Evolutionary conservation across 768 basidiomycete species (phyloP), one percentile per base, ranked within the genome.

Genomic region (Rhizopogon roseolus): DNA sequence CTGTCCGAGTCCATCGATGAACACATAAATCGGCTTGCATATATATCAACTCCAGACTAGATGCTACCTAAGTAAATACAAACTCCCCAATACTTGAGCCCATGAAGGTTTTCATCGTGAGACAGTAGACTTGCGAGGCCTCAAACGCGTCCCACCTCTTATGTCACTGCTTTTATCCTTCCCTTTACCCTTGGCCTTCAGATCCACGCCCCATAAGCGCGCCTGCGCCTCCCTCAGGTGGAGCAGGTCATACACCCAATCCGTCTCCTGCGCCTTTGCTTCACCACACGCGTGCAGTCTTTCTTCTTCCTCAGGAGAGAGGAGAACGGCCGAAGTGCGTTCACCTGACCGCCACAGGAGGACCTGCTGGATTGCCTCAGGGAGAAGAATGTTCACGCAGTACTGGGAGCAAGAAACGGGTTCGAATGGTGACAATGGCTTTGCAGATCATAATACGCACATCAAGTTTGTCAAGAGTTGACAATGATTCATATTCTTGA

Each of bases 231-330:
- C 68, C 42, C 71, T 71, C 58, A 79, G 62, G 41, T 67, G 70
- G 50, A 75, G 71, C 38, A 87, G 68, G 60, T 87, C 84, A 45
- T 77, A 76, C 9, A 90, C 86, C 86, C 87, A 91, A 58, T 88
- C 84, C 5, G 75, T 77, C 63, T 84, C 79, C 22, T 69, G 65
- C 19, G 80, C 67, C 50, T 83, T 71, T 56, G 66, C 70, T 50
- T 70, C 57, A 27, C 81, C 85, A 34, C 77, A 58, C 17, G 70
- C 66, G 59, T 82, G 81, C 19, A 92, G 62, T 46, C 65, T 67
- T 56, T 71, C 65, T 66, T 92, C 90, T 49, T 86, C 82, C 36
- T 73, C 72, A 0, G 64, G 61, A 3, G 79, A 66, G 10, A 86
- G 75, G 9, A 88, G 68, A 4, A 72, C 70, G 6, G 73, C 40